A percentile compares a stretch with the other conserved stretches of the same genome.
Evolutionary conservation across 1,139 yeast species (phyloP).

Genomic region (Candida anutae): DNA sequence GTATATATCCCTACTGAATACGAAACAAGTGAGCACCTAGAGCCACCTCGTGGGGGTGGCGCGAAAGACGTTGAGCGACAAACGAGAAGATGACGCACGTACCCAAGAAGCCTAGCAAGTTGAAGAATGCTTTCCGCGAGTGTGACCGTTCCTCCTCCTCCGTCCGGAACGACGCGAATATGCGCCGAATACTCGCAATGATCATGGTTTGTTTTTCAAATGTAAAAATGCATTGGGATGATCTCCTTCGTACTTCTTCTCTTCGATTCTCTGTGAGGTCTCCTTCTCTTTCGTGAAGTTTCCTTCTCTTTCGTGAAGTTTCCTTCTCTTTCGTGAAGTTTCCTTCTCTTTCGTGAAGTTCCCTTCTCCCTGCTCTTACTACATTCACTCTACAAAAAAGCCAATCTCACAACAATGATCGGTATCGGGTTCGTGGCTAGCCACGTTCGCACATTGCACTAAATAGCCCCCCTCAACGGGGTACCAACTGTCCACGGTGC

Average conservation of each 20-base stretch:
- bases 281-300: no score
- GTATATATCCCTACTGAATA: no score
- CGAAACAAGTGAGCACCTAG: no score
- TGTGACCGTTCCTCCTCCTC: conserved; percentile 78
- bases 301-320: no score
- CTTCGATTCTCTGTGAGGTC: no score
- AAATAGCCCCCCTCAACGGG: conserved; percentile 42
- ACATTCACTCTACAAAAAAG: no score
- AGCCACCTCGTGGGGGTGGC: conserved; percentile 29
- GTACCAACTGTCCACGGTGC: conserved; percentile 70
- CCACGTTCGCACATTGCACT: conserved; percentile 72
- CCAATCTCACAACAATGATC: conserved; percentile 55
- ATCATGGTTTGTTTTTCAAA: conserved; percentile 27
- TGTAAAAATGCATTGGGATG: no score
- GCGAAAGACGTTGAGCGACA: conserved; percentile 60
- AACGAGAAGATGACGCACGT: conserved; percentile 76
- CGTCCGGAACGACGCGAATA: conserved; percentile 75
- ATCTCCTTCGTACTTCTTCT: no score
- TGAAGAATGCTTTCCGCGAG: conserved; percentile 77
- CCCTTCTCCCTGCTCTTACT: conserved; percentile 3
- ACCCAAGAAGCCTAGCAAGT: conserved; percentile 71
- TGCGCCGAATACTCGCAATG: conserved; percentile 61
- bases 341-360: background rate
- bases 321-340: no score
- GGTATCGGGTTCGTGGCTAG: conserved; percentile 64